phyloP scores from a whole-genome alignment of 2,329 filamentous ascomycete genomes.

The Cladorrhinum sp. region DNA sequence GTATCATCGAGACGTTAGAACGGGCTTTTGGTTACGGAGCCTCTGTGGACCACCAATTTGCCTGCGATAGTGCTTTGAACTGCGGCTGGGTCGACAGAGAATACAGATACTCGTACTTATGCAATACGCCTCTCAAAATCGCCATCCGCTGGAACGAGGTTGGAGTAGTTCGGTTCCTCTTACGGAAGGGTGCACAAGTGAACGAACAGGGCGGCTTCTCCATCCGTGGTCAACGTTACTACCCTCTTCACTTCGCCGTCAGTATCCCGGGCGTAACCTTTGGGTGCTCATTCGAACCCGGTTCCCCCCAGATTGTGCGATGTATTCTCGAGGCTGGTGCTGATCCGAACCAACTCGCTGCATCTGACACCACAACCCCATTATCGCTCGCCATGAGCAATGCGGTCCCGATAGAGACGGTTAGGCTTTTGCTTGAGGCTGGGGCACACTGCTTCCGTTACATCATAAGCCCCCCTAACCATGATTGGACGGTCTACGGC shows the following conservation, averaged over 20 bases:
- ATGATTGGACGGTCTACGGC: too few relatives aligned
- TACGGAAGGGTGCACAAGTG: conserved; percentile 8
- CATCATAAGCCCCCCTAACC: background rate
- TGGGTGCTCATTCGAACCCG: background rate
- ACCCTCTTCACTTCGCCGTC: conserved; percentile 13
- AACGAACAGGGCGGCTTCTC: background rate
- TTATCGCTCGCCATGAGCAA: conserved; percentile 18
- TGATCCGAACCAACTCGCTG: conserved; percentile 11
- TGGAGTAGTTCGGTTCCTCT: conserved; percentile 11
- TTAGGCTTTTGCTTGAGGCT: conserved; percentile 13
- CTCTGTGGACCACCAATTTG: conserved; percentile 8
- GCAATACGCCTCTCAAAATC: conserved; percentile 11
- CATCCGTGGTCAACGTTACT: background rate
- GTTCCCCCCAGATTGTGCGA: conserved; percentile 9
- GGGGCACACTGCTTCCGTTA: background rate
- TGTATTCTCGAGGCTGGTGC: conserved; percentile 17
- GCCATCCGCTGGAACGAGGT: conserved; percentile 13
- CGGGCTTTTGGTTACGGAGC: conserved; percentile 15
- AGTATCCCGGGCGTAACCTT: background rate
- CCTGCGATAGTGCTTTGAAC: background rate
- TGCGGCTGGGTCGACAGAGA: conserved; percentile 13
- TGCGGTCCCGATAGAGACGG: conserved; percentile 16
- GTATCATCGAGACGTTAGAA: conserved; percentile 14
- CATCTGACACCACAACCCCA: background rate
- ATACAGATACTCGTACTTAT: background rate